Conservation (phyloP, 2,329 filamentous ascomycete genomes). For the Fusarium sp. region DNA sequence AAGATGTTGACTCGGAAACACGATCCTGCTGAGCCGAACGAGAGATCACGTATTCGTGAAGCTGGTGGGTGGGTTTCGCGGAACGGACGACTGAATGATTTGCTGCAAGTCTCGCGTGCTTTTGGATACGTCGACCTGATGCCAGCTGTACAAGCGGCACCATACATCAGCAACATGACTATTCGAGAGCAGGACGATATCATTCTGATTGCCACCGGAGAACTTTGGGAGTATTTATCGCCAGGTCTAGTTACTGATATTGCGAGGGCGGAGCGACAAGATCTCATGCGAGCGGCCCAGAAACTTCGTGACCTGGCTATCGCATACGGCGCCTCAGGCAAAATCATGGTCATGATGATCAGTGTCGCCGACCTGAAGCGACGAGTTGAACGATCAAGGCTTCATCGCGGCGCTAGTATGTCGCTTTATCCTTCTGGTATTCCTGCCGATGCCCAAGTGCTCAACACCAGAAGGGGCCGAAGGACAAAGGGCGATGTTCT, state of each 20-base stretch:
- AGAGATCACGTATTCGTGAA: slow-evolving; percentile 90
- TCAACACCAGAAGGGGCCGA: slow-evolving; percentile 72
- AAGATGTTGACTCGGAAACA: slow-evolving; percentile 90
- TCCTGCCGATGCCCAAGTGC: slow-evolving; percentile 75
- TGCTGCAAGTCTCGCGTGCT: slow-evolving; percentile 89
- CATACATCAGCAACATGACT: slow-evolving; percentile 80
- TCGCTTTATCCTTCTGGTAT: slow-evolving; percentile 83
- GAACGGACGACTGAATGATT: slow-evolving; percentile 92
- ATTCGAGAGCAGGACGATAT: slow-evolving; percentile 93
- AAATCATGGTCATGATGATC: slow-evolving; percentile 99
- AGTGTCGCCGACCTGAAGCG: slow-evolving; percentile 92
- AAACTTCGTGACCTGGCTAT: slow-evolving; percentile 95
- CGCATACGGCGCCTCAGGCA: slow-evolving; percentile 90
- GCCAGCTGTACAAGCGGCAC: slow-evolving; percentile 91
- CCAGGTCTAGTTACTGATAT: slow-evolving; percentile 93
- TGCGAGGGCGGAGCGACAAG: slow-evolving; percentile 83
- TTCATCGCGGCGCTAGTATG: slow-evolving; percentile 83
- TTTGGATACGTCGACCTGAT: slow-evolving; percentile 96
- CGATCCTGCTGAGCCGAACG: slow-evolving; percentile 86
- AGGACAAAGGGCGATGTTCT: slow-evolving; percentile 72
- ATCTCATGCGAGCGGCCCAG: slow-evolving; percentile 94
- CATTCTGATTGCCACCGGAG: slow-evolving; percentile 88
- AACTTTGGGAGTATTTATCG: slow-evolving; percentile 94
- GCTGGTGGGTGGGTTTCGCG: slow-evolving; percentile 96
- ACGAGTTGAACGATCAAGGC: slow-evolving; percentile 77